Percentiles rank a stretch among this genome's conserved stretches.
These are phyloP conservation scores for Russula virescens DNA, from an alignment of 768 basidiomycete species.

Conservation along the genomic window DNA sequence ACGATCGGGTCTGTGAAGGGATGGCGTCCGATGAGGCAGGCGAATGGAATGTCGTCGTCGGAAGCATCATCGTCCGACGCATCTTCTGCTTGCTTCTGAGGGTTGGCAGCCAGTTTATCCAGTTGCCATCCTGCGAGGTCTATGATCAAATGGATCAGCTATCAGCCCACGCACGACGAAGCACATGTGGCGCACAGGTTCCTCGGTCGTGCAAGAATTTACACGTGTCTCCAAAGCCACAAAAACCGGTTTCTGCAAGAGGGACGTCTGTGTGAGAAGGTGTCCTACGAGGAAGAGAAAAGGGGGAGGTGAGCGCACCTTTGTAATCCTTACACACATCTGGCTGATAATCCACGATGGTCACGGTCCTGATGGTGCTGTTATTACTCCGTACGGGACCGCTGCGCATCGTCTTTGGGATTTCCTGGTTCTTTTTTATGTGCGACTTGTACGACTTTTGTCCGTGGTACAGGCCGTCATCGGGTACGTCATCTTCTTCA, in stretches of 20 bases:
- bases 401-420: slow-evolving; percentile 83
- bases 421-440: slow-evolving; percentile 73
- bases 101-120: slow-evolving; percentile 82
- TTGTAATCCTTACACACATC: slow-evolving; percentile 99
- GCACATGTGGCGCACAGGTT: slow-evolving; percentile 56
- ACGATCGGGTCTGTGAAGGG: slow-evolving; percentile 93
- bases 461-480: slow-evolving; percentile 86
- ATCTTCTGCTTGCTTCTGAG: slow-evolving; percentile 52
- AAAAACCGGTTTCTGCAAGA: slow-evolving; percentile 89
- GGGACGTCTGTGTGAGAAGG: not conserved
- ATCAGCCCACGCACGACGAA: slow-evolving; percentile 20
- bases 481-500: slow-evolving; percentile 54
- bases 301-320: slow-evolving; percentile 48
- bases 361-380: slow-evolving; percentile 88
- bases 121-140: slow-evolving; percentile 99
- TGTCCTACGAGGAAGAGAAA: not conserved
- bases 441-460: slow-evolving; percentile 76
- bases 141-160: slow-evolving; percentile 29
- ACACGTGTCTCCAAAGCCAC: slow-evolving; percentile 98
- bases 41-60: slow-evolving; percentile 91
- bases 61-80: slow-evolving; percentile 64
- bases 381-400: slow-evolving; percentile 67
- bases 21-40: slow-evolving; percentile 95
- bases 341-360: slow-evolving; percentile 95
- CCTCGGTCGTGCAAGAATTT: slow-evolving; percentile 99